Base-by-base conservation (phyloP, 2,329 filamentous ascomycete species). In the Neophaeococcomyces mojaviensis region DNA sequence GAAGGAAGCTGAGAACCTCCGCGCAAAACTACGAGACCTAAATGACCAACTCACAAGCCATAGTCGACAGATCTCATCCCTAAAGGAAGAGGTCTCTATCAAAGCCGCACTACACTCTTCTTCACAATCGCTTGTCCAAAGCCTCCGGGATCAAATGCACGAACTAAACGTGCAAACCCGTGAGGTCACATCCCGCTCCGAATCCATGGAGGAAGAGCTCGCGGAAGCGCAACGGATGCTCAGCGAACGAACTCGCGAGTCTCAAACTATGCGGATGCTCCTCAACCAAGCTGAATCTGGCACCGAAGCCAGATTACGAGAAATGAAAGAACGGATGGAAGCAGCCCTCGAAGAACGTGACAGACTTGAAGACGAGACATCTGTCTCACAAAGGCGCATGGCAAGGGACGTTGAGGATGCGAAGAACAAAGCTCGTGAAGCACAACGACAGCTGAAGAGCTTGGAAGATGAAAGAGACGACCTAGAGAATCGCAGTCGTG, bases 321-420 rank as follows among this genome's bases (percentile, higher is more conserved):
- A 97, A 54, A 92, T 95, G 81, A 84, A 87, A 44, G 81, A 87
- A 48, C 81, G 84, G 2, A 83, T 97, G 75, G 90, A 97, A 59
- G 74, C 86, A 1, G 89, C 89, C 0, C 77, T 94, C n/a, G 89
- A 96, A 62, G 92, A 98, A 64, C 80, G 92, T 15, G 92, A 98
- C 62, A 81, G 88, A 2, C 82, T 88, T 2, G 90, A 98, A 65
- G 89, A 97, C 52, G 89, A 97, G 66, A 82, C 88, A 2, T 87
- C 81, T 58, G 84, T 81, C 0, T 75, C 86, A 39, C 85, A 84
- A 10, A 77, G 90, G 43, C 78, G 86, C 35, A 82, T 83, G 50
- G 79, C 86, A 5, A 76, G 89, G 39, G 92, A 97, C 69, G 73
- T 87, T 2, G 92, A 97, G 62, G 90, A 97, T 55, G 71, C 95